Evolutionary conservation across 1,284 basidiomycete genomes (phyloP).

Genomic region (Apiotrichum veenhuisii): DNA sequence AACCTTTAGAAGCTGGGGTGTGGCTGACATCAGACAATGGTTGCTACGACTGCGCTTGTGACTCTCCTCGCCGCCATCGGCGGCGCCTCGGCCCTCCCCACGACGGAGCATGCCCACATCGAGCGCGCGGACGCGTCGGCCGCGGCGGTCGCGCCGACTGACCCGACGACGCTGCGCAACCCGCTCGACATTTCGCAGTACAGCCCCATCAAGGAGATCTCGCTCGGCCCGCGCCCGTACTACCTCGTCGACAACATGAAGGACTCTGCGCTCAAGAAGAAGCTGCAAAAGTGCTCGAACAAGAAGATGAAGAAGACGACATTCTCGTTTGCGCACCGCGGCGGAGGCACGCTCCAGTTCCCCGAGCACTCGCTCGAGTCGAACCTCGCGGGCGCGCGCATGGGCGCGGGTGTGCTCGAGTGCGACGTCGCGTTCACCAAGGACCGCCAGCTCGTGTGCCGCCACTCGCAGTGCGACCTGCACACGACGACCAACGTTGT

Average conservation of each 20-base stretch:
- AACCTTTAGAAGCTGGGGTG: no score
- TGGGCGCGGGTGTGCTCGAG: constrained; percentile 26
- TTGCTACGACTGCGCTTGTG: not conserved
- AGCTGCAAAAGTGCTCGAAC: constrained; percentile 15
- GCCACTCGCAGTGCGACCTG: constrained; percentile 24
- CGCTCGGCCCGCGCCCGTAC: constrained; percentile 21
- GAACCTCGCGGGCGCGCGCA: constrained; percentile 19
- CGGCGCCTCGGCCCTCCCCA: not conserved
- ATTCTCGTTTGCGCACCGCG: constrained; percentile 20
- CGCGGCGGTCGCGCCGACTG: not conserved
- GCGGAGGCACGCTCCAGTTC: constrained; percentile 23
- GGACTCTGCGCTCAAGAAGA: constrained; percentile 17
- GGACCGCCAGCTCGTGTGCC: constrained; percentile 23
- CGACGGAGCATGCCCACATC: not conserved
- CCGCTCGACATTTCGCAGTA: constrained; percentile 2
- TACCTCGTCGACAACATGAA: constrained; percentile 23
- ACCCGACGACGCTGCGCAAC: constrained; percentile 2
- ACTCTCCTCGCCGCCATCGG: not conserved
- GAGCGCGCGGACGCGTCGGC: not conserved
- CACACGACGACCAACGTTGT: constrained; percentile 24
- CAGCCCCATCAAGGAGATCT: constrained; percentile 14
- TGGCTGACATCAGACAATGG: not conserved
- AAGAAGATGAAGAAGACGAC: not conserved
- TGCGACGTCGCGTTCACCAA: constrained; percentile 23
- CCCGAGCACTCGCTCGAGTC: constrained; percentile 23